These are phyloP conservation scores for Nemania diffusa DNA, from an alignment of 2,329 filamentous ascomycete species.

Conservation along the genomic window DNA sequence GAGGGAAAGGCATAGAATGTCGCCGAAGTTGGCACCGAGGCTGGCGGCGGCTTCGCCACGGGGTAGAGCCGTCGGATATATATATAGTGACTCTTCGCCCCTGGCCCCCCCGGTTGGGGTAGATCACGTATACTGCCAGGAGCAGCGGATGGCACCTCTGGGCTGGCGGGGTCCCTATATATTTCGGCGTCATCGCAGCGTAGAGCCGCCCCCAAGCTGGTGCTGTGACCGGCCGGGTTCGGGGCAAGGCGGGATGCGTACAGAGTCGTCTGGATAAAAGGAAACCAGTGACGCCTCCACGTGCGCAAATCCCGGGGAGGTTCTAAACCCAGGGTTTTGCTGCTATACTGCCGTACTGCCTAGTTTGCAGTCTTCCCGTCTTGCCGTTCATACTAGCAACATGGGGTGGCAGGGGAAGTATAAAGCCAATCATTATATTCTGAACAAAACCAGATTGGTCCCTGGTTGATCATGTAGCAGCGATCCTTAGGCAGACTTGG, in stretches of 20 bases:
- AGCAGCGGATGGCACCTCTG: constrained; percentile 26
- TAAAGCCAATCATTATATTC: constrained; percentile 6
- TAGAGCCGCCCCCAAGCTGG: constrained; percentile 9
- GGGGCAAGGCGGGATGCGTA: constrained; percentile 7
- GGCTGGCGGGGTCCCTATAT: constrained; percentile 22
- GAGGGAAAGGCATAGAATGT: constrained; percentile 6
- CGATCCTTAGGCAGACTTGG: neutral
- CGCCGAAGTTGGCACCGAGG: constrained; percentile 25
- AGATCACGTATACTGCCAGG: constrained; percentile 8
- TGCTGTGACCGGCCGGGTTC: constrained; percentile 2
- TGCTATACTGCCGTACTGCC: neutral
- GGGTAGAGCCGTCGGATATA: constrained; percentile 34
- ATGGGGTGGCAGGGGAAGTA: constrained; percentile 3
- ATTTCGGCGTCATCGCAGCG: constrained; percentile 26
- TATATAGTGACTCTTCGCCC: constrained; percentile 31
- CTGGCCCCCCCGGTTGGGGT: constrained; percentile 8
- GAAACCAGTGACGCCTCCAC: constrained; percentile 14
- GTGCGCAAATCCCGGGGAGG: constrained; percentile 10
- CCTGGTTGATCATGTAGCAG: neutral
- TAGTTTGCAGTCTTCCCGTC: neutral
- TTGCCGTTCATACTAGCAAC: neutral
- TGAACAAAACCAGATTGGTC: neutral
- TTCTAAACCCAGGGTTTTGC: neutral
- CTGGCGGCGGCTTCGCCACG: constrained; percentile 25
- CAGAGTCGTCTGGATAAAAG: constrained; percentile 34